A percentile compares a stretch with the other conserved stretches of the same genome.
These are phyloP conservation scores for Cryptosporidium ubiquitum DNA, from an alignment of 169 alveolate genomes.

Conservation along the genomic window DNA sequence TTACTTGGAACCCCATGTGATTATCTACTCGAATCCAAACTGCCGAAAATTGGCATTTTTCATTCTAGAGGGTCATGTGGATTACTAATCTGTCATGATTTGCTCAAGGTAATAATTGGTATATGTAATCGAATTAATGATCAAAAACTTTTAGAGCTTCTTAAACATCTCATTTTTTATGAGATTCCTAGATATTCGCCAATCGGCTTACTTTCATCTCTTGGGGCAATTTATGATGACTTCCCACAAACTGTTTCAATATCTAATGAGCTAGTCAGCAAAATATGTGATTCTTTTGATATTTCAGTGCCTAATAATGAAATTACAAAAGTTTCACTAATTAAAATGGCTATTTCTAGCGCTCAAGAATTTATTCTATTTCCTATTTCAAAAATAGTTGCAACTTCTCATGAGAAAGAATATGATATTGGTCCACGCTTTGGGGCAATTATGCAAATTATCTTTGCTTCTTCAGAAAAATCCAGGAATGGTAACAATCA, in stretches of 20 bases:
- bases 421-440: conserved; percentile 42
- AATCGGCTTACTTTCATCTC: conserved; percentile 38
- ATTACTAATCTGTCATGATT: conserved; percentile 10
- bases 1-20: conserved; percentile 39
- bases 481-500: background rate
- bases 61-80: conserved; percentile 63
- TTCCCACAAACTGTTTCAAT: background rate
- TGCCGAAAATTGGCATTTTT: conserved; percentile 26
- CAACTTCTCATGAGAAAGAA: conserved; percentile 50
- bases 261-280: conserved; percentile 4
- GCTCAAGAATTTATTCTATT: conserved; percentile 28
- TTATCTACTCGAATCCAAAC: background rate
- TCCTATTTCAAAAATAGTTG: conserved; percentile 9
- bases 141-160: conserved; percentile 9
- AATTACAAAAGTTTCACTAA: background rate
- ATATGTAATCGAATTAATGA: conserved; percentile 8
- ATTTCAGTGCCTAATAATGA: conserved; percentile 9
- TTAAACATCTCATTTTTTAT: conserved; percentile 27
- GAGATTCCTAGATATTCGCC: conserved; percentile 66
- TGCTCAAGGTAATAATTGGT: background rate
- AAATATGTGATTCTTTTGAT: conserved; percentile 27
- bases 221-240: conserved; percentile 37
- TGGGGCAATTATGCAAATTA: conserved; percentile 21
- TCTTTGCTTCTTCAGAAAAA: conserved; percentile 22
- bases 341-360: conserved; percentile 25